Evolutionary conservation across 345 rosid species (phyloP).

Genomic region (Eucalyptus marginata): DNA sequence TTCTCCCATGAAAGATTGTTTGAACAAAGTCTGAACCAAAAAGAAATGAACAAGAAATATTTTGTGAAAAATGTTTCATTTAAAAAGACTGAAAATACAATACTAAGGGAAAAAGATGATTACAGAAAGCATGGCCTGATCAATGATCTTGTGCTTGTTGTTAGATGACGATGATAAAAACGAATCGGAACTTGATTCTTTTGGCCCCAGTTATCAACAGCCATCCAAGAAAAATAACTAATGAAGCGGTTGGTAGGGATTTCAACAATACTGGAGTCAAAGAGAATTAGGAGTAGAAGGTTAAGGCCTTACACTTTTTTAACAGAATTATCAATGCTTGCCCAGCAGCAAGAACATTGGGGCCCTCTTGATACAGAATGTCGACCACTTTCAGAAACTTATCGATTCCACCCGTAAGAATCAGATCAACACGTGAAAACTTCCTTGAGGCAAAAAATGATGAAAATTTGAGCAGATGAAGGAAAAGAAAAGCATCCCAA

Average conservation of each 20-base stretch:
- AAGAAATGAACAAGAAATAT: no score
- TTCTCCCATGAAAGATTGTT: no score
- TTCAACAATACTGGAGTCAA: neutral
- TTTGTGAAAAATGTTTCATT: no score
- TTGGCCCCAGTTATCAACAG: neutral
- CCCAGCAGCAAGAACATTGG: neutral
- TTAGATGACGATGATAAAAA: neutral
- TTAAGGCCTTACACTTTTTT: neutral
- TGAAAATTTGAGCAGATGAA: neutral
- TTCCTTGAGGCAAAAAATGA: neutral
- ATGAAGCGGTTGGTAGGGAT: neutral
- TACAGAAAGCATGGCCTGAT: no score
- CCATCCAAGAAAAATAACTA: neutral
- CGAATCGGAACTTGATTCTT: accelerated
- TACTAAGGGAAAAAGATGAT: no score
- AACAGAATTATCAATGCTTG: neutral
- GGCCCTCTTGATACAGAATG: neutral
- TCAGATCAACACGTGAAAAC: neutral
- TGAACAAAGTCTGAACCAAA: no score
- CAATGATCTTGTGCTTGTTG: no score
- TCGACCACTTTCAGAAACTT: neutral
- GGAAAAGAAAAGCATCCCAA: neutral
- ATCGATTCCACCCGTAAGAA: neutral
- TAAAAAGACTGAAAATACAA: no score
- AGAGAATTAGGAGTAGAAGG: neutral